A percentile compares a stretch with the other conserved stretches of the same genome.
These are phyloP conservation scores for Typha latifolia DNA, from an alignment of 176 grass and related monocot genomes.

Conservation along the genomic window DNA sequence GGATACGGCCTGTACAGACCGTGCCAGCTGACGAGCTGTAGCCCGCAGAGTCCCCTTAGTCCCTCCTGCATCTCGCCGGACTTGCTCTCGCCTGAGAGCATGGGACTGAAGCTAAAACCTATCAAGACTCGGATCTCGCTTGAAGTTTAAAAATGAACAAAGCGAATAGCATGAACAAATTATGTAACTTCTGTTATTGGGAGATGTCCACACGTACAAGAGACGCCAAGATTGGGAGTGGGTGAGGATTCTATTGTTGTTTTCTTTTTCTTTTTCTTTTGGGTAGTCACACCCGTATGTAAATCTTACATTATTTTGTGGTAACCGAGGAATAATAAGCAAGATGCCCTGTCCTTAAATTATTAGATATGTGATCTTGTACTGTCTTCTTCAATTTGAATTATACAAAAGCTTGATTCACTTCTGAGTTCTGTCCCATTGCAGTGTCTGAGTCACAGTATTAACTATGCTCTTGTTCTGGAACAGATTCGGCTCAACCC, in stretches of 20 bases:
- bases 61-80: slow-evolving; percentile 79
- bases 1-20: slow-evolving; percentile 79
- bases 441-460: too few species aligned
- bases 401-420: too few species aligned
- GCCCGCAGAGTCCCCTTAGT: slow-evolving; percentile 71
- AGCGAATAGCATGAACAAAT: neutral
- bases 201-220: neutral
- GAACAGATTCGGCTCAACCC: too few species aligned
- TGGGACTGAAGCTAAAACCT: slow-evolving; percentile 96
- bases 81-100: slow-evolving; percentile 88
- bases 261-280: too few species aligned
- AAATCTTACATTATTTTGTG: neutral
- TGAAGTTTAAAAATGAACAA: slow-evolving; percentile 44
- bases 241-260: too few species aligned
- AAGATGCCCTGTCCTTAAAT: neutral
- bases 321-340: neutral
- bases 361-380: neutral
- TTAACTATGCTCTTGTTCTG: too few species aligned
- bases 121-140: slow-evolving; percentile 66
- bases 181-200: neutral
- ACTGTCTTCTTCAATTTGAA: too few species aligned
- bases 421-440: too few species aligned
- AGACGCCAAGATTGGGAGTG: too few species aligned
- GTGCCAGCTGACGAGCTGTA: slow-evolving; percentile 45
- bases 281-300: neutral